phyloP scores from a whole-genome alignment of 768 basidiomycete genomes.

The Suillus luteus region DNA sequence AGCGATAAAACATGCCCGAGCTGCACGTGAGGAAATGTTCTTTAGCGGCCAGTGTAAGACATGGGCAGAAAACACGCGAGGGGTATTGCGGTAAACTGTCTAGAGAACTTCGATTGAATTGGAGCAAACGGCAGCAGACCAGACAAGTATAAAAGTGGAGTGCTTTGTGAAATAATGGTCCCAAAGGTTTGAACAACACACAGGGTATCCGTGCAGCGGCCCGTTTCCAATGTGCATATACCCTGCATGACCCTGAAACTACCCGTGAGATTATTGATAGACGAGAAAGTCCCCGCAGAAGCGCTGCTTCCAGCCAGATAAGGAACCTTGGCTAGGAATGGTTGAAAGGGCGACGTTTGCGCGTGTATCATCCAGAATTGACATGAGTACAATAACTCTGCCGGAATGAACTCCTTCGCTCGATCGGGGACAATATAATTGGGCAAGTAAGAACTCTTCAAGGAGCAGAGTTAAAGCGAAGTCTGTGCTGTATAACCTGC shows the following conservation, averaged over 20 bases:
- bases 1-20: conserved; percentile 16
- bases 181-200: no score
- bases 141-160: no score
- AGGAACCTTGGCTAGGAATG: conserved; percentile 3
- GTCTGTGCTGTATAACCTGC: conserved; percentile 8
- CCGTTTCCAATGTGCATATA: no score
- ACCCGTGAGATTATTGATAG: background rate
- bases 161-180: no score
- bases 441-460: conserved; percentile 11
- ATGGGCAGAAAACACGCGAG: background rate
- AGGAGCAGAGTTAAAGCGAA: conserved; percentile 17
- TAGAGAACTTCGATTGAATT: background rate
- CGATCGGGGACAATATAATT: conserved; percentile 9
- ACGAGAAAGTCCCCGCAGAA: background rate
- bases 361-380: conserved; percentile 23
- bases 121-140: background rate
- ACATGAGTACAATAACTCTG: conserved; percentile 20
- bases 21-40: background rate
- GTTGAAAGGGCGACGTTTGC: background rate
- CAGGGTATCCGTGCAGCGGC: no score
- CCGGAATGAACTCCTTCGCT: conserved; percentile 26
- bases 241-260: background rate
- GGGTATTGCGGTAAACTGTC: background rate
- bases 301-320: conserved; percentile 14
- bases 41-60: background rate